These are phyloP conservation scores for Didymella lethalis DNA, from an alignment of 2,329 filamentous ascomycete genomes.

Conservation along the genomic window DNA sequence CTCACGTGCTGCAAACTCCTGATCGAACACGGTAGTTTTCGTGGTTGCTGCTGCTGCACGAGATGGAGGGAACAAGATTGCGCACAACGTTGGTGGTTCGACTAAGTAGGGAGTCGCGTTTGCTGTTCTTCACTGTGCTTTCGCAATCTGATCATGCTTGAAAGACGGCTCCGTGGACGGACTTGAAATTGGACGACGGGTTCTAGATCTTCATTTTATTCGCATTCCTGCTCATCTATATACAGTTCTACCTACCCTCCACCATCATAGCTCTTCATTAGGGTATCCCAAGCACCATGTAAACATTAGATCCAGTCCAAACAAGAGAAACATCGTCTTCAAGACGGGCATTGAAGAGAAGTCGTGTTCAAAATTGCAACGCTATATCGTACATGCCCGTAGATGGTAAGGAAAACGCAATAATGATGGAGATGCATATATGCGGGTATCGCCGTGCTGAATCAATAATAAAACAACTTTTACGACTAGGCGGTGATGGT, in stretches of 20 bases:
- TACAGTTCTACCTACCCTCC: conserved; percentile 7
- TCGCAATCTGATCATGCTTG: no score
- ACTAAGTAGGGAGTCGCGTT: no score
- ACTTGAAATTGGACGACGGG: no score
- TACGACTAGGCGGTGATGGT: conserved; percentile 32
- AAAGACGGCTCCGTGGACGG: no score
- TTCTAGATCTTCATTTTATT: conserved; percentile 4
- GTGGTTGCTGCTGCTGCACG: no score
- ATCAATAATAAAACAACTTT: conserved; percentile 12
- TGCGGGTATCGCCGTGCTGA: conserved; percentile 24
- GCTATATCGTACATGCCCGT: conserved; percentile 16
- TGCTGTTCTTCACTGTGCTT: no score
- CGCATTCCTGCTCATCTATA: conserved; percentile 13
- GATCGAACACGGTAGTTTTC: no score
- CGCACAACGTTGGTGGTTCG: no score
- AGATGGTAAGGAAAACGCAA: neutral
- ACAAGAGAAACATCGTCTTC: conserved; percentile 12
- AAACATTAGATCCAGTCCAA: conserved; percentile 24
- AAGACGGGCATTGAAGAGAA: conserved; percentile 7
- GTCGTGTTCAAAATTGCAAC: conserved; percentile 4
- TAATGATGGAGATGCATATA: conserved; percentile 19
- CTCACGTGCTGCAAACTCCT: no score
- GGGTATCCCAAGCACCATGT: conserved; percentile 13
- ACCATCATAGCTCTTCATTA: conserved; percentile 10
- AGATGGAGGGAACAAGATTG: no score